phyloP scores from a whole-genome alignment of 352 stramenopile species.

The Albugo laibachii region DNA sequence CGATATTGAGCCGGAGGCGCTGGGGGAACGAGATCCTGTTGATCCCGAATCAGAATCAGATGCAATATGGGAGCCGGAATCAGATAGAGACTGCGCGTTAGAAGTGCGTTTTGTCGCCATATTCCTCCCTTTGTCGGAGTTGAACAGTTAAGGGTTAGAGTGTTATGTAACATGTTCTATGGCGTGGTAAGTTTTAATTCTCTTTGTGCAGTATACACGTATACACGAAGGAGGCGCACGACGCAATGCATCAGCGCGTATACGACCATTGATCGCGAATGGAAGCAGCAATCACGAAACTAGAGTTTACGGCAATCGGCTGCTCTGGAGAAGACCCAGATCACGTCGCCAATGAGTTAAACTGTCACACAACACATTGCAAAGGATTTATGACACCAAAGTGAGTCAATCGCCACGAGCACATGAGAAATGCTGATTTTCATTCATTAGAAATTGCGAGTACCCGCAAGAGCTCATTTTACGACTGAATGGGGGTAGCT shows the following conservation, averaged over 20 bases:
- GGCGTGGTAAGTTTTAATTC: background rate
- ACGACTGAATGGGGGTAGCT: conserved; percentile 39
- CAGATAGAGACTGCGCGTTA: no score
- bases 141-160: background rate
- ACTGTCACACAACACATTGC: conserved; percentile 38
- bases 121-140: background rate
- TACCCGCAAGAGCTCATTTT: conserved; percentile 88
- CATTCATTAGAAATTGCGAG: conserved; percentile 57
- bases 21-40: no score
- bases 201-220: background rate
- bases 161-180: background rate
- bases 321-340: conserved; percentile 76
- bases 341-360: conserved; percentile 71
- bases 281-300: conserved; percentile 38
- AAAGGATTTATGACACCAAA: conserved; percentile 65
- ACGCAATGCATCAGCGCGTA: background rate
- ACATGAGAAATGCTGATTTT: background rate
- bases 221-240: background rate
- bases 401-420: conserved; percentile 10
- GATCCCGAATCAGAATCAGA: no score
- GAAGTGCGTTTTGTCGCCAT: background rate
- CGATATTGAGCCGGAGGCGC: no score
- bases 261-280: background rate
- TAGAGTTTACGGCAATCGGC: conserved; percentile 66
- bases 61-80: no score